Evolutionary conservation across 192 early-diverging fungal genomes (phyloP).

Genomic region (Fimicolochytrium jonesii): DNA sequence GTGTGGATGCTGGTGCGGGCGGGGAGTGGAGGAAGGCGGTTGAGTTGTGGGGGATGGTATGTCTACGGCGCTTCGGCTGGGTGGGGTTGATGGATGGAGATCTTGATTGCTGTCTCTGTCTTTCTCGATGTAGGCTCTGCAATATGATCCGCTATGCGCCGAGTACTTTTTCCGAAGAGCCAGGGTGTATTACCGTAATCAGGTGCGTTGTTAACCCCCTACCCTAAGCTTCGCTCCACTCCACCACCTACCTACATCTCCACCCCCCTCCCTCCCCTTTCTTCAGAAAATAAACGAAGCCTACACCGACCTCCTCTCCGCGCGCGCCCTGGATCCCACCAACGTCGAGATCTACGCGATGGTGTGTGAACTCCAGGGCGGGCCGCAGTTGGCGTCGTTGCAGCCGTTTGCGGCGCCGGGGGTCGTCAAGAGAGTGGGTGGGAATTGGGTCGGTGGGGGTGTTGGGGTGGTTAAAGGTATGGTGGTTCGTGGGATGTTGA

Average conservation of each 20-base stretch:
- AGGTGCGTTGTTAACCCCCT: too few relatives aligned
- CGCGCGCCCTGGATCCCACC: constrained; percentile 17
- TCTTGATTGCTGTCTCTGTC: too few relatives aligned
- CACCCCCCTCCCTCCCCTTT: too few relatives aligned
- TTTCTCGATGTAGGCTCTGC: constrained; percentile 28
- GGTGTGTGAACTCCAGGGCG: constrained; percentile 20
- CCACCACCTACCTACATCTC: too few relatives aligned
- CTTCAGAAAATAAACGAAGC: too few relatives aligned
- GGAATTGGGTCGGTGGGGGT: too few relatives aligned
- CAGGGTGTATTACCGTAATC: background rate
- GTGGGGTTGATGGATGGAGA: too few relatives aligned
- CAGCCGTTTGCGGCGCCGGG: constrained; percentile 26
- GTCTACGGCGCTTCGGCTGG: background rate
- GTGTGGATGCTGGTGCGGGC: background rate
- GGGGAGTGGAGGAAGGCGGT: constrained; percentile 26
- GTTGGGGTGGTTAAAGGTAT: too few relatives aligned
- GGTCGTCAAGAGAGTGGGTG: too few relatives aligned
- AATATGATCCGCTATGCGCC: constrained; percentile 10
- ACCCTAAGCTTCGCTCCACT: too few relatives aligned
- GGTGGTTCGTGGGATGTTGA: too few relatives aligned
- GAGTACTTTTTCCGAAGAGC: constrained; percentile 20
- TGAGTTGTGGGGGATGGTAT: constrained; percentile 19
- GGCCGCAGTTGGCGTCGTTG: constrained; percentile 8
- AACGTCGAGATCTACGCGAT: constrained; percentile 27
- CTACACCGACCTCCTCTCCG: constrained; percentile 16